These are phyloP conservation scores for Dendrobium officinale DNA, from an alignment of 106 monocot genomes.

Conservation along the genomic window DNA sequence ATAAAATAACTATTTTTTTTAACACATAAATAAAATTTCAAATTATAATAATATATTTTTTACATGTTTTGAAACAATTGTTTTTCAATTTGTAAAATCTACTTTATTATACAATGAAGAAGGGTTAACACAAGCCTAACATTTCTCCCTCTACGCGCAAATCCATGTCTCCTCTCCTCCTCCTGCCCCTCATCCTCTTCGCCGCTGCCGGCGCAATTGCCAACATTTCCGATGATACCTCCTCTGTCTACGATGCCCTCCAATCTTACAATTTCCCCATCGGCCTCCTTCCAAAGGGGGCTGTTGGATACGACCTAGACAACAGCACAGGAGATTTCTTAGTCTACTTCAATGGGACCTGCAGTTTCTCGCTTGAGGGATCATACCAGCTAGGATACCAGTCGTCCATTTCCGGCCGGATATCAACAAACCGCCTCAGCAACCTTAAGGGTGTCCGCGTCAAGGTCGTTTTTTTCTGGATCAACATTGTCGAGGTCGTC, in stretches of 20 bases:
- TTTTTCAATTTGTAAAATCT: no score
- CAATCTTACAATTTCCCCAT: conserved; percentile 47
- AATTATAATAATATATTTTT: no score
- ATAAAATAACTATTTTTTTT: no score
- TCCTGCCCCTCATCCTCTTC: background rate
- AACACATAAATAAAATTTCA: no score
- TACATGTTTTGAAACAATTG: no score
- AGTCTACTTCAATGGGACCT: conserved; percentile 38
- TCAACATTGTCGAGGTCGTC: conserved; percentile 50
- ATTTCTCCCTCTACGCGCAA: no score
- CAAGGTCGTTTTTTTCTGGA: conserved; percentile 53
- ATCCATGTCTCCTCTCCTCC: background rate
- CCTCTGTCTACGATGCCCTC: conserved; percentile 43
- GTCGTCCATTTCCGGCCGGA: conserved; percentile 39
- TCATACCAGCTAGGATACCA: conserved; percentile 54
- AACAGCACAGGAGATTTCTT: conserved; percentile 35
- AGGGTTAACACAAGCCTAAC: no score
- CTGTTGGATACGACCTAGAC: conserved; percentile 48
- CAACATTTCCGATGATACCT: background rate
- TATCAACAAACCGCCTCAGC: conserved; percentile 24
- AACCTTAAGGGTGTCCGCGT: conserved; percentile 52
- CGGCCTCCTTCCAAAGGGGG: conserved; percentile 61
- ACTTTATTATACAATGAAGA: no score
- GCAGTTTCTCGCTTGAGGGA: conserved; percentile 46
- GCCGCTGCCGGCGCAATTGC: background rate